A percentile compares a stretch with the other conserved stretches of the same genome.
Conservation (phyloP, 169 alveolate species). For the Amoebophrya sp. region DNA sequence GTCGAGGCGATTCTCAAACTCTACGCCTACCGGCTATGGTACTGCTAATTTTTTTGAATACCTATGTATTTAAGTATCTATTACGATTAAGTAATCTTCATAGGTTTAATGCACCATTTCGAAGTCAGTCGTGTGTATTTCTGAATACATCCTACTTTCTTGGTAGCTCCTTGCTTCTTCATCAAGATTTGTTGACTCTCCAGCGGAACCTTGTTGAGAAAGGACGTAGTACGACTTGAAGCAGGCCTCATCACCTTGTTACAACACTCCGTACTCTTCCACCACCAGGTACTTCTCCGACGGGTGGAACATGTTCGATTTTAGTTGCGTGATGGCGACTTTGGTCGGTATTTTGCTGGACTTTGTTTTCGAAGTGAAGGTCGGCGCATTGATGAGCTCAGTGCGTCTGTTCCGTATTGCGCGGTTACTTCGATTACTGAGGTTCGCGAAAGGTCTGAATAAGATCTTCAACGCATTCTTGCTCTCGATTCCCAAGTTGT, state of each 20-base stretch:
- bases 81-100: too few species aligned
- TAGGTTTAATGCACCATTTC: too few species aligned
- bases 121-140: too few species aligned
- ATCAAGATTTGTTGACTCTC: not conserved
- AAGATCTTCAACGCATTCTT: slow-evolving; percentile 41
- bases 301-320: slow-evolving; percentile 45
- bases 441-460: slow-evolving; percentile 42
- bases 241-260: too few species aligned
- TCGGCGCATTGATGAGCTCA: not conserved
- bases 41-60: too few species aligned
- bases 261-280: too few species aligned
- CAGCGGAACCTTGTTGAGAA: slow-evolving; percentile 30
- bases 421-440: slow-evolving; percentile 39
- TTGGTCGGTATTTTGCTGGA: not conserved
- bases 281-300: slow-evolving; percentile 46
- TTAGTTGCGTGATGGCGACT: slow-evolving; percentile 22
- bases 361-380: not conserved
- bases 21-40: slow-evolving; percentile 39
- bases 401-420: slow-evolving; percentile 36
- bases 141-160: too few species aligned
- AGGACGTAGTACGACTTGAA: slow-evolving; percentile 40
- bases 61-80: too few species aligned
- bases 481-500: slow-evolving; percentile 37
- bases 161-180: too few species aligned
- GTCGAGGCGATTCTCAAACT: slow-evolving; percentile 38